Base-by-base conservation (phyloP, 2,329 filamentous ascomycete species). In the Fusarium sp. region DNA sequence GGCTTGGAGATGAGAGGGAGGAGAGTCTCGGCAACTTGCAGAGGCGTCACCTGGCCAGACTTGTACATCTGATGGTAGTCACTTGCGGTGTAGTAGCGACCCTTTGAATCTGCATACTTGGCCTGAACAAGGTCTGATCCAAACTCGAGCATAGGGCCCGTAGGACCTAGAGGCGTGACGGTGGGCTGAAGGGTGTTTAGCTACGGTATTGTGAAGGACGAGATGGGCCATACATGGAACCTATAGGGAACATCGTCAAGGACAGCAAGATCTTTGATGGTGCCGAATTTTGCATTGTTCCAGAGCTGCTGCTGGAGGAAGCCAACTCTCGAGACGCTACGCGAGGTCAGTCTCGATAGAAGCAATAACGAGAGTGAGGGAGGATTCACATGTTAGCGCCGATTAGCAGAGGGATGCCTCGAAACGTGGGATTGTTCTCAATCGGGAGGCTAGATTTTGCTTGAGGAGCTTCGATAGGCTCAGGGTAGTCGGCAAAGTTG, bases 1-100 rank as follows among this genome's bases (percentile, higher is more conserved):
- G 83, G 79, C 10, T 75, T 73, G 25, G 85, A 83, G 63, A 93
- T 89, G 36, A 94, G 77, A 1, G 89, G 87, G 2, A 96, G 80
- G 13, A 97, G 80, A 1, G 85, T 83, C 74, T 93, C 85, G 11
- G 83, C 84, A 2, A 97, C 90, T 61, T 88, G 85, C 0, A 86
- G 80, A 0, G 93, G 93, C 0, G 91, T 95, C 54, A 89, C 72
- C 58, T 83, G 79, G 46, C 91, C 90, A 6, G 85, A 85, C 61
- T 82, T 83, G 78, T 93, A 96, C 36, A 91, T 84, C 47, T 85
- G 83, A 73, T 92, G 88, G 73, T 93, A 97, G 77, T 97, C 92
- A 11, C 85, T 83, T 24, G 88, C 85, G 4, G 90, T 90, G 73
- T 88, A 86, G 77, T 91, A 92, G 40, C 85, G 82, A 13, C 79